Evolutionary conservation across 106 monocot genomes (phyloP), one percentile per base, ranked within the genome.

Genomic region (Dioscorea dumetorum): DNA sequence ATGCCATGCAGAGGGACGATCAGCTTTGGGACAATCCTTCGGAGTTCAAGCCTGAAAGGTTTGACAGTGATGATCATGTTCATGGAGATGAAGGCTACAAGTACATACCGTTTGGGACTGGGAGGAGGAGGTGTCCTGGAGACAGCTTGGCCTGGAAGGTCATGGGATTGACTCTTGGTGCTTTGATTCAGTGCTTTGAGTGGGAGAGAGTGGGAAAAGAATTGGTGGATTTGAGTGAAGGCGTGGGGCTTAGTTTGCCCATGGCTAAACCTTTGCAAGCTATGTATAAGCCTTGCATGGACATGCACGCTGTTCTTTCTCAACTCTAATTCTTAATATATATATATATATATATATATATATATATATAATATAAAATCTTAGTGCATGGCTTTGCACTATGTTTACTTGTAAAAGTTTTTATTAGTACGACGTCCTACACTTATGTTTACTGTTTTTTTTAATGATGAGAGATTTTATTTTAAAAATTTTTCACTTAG

Each of bases 21-120:
- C 14, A 41, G 16, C 32, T 41, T 5, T 75, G 68, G 62, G 31
- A 12, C 1, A 22, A 69, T 20, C 51, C 68, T 0, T 3, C 2
- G 0, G 24, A 75, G 34, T 75, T 75, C 9, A 19, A 50, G 68
- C 75, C 75, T 6, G 75, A 75, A 52, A 75, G 68, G 32, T 75
- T 68, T 49, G 54, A 54, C 13, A 14, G 54, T 54, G n/a, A 9
- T 24, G 21, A 6, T 11, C 60, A 0, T 24, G 21, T 10, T 18
- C 60, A 56, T 2, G 54, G n/a, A 13, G 10, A 58, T 6, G 22
- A 54, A 23, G 62, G 66, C 22, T 58, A 14, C 22, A 58, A 57
- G 35, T 16, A 52, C 17, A 64, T 73, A 1, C 66, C 74, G 12
- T 74, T 74, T 74, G 74, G 74, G 2, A 22, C 8, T 18, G 74